These are phyloP conservation scores for Thelephora aurantiotincta DNA, from an alignment of 768 basidiomycete genomes.

Conservation along the genomic window DNA sequence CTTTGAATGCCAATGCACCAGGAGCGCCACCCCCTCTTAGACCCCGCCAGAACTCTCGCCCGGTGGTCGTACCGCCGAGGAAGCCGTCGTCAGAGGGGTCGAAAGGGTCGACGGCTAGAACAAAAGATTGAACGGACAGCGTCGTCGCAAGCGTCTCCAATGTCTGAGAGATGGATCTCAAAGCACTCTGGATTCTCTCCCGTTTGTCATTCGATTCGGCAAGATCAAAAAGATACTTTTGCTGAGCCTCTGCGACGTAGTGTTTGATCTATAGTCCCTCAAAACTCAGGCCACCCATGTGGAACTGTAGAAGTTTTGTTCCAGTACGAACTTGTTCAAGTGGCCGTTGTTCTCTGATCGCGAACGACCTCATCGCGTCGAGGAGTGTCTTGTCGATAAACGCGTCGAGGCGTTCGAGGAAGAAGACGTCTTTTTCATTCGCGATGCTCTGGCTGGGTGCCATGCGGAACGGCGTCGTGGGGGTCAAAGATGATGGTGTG, in stretches of 20 bases:
- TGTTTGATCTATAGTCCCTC: constrained; percentile 22
- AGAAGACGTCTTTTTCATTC: constrained; percentile 29
- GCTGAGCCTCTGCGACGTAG: constrained; percentile 51
- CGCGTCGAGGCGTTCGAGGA: constrained; percentile 46
- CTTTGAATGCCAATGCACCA: constrained; percentile 43
- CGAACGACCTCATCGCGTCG: constrained; percentile 43
- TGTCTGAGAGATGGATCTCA: constrained; percentile 34
- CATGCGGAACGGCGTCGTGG: too few species aligned
- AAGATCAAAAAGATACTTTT: constrained; percentile 36
- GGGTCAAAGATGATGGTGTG: too few species aligned
- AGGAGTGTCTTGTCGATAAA: constrained; percentile 42
- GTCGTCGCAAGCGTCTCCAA: constrained; percentile 38
- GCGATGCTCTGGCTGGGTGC: too few species aligned
- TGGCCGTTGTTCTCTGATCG: constrained; percentile 40
- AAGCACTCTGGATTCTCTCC: constrained; percentile 27
- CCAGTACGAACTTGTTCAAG: constrained; percentile 39
- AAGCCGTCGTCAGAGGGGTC: constrained; percentile 37
- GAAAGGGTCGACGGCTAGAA: constrained; percentile 43
- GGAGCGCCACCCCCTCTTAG: constrained; percentile 41
- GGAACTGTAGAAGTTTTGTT: neutral
- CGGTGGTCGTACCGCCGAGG: constrained; percentile 44
- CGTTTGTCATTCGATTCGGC: neutral
- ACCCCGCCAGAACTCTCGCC: constrained; percentile 54
- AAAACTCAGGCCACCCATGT: constrained; percentile 11
- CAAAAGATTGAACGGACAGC: constrained; percentile 44